Evolutionary conservation across 2,329 filamentous ascomycete genomes (phyloP).

Genomic region (Colletotrichum orbiculare): DNA sequence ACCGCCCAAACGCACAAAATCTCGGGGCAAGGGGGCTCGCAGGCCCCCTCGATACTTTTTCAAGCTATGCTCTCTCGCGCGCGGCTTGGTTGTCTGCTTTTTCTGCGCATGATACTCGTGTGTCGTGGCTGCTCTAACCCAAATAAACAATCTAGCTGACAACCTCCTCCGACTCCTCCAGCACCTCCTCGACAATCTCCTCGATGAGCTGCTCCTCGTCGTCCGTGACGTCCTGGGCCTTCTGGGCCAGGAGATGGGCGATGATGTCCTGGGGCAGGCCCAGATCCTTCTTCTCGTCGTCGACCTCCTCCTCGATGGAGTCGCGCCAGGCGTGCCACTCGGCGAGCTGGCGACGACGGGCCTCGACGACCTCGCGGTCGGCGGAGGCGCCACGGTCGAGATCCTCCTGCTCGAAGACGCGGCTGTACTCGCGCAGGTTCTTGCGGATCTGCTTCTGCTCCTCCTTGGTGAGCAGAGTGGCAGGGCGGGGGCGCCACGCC

Average conservation of each 20-base stretch:
- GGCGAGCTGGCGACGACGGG: slow-evolving; percentile 80
- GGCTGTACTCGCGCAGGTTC: slow-evolving; percentile 97
- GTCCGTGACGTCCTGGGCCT: slow-evolving; percentile 62
- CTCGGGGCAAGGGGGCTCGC: slow-evolving; percentile 20
- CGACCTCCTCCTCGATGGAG: slow-evolving; percentile 76
- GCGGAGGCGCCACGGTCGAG: slow-evolving; percentile 92
- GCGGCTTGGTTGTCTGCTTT: background rate
- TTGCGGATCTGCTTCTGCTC: slow-evolving; percentile 98
- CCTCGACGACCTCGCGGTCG: slow-evolving; percentile 93
- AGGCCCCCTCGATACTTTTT: slow-evolving; percentile 16
- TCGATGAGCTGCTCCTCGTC: slow-evolving; percentile 85
- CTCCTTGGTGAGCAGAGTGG: slow-evolving; percentile 92
- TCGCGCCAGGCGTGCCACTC: slow-evolving; percentile 92
- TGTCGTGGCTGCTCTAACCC: slow-evolving; percentile 17
- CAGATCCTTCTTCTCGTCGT: slow-evolving; percentile 75
- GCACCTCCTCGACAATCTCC: slow-evolving; percentile 86
- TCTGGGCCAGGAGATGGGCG: slow-evolving; percentile 69
- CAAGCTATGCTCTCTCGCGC: slow-evolving; percentile 9
- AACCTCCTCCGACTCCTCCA: slow-evolving; percentile 87
- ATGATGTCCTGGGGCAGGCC: slow-evolving; percentile 75
- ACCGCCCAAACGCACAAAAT: slow-evolving; percentile 30
- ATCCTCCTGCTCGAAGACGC: slow-evolving; percentile 95
- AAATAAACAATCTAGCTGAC: slow-evolving; percentile 45
- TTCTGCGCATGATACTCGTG: slow-evolving; percentile 4
- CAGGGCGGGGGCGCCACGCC: slow-evolving; percentile 90